phyloP scores from a whole-genome alignment of 306 rosid genomes.

The Dalbergia cochinchinensis region DNA sequence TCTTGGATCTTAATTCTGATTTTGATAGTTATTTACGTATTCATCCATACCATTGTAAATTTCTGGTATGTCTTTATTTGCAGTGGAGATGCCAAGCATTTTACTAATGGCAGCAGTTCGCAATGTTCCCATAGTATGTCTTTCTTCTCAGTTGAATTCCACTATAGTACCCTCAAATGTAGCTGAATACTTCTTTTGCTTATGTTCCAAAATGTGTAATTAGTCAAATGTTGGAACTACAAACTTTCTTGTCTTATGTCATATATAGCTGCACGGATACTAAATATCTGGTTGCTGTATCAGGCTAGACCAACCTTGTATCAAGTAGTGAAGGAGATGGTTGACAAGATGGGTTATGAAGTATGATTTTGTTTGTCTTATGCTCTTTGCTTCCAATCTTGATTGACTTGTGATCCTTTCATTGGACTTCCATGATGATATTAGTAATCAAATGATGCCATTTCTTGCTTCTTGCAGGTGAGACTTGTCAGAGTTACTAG shows the following conservation, averaged over 20 bases:
- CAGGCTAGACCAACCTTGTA: constrained; percentile 98
- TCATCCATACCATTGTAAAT: constrained; percentile 24
- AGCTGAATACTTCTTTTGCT: constrained; percentile 20
- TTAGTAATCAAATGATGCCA: constrained; percentile 40
- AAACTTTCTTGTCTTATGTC: constrained; percentile 36
- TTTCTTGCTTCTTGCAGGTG: constrained; percentile 66
- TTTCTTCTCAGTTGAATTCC: constrained; percentile 34
- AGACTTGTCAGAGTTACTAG: constrained; percentile 86
- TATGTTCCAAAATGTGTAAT: not conserved
- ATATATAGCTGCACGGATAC: constrained; percentile 12
- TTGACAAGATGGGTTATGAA: constrained; percentile 93
- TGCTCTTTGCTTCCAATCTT: constrained; percentile 14
- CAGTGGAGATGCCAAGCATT: constrained; percentile 98
- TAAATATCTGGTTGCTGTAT: constrained; percentile 43
- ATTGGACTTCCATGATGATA: not conserved
- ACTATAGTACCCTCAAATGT: not conserved
- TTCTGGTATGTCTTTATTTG: constrained; percentile 51
- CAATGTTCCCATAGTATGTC: constrained; percentile 88
- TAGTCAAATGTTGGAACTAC: constrained; percentile 6
- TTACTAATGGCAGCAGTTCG: constrained; percentile 93
- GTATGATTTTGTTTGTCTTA: constrained; percentile 56
- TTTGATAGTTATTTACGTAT: constrained; percentile 26
- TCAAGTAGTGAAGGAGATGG: constrained; percentile 94
- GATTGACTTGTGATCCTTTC: constrained; percentile 34
- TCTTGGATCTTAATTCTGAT: constrained; percentile 1